Evolutionary conservation across 768 basidiomycete genomes (phyloP).

Genomic region (Leccinum incarnatum): DNA sequence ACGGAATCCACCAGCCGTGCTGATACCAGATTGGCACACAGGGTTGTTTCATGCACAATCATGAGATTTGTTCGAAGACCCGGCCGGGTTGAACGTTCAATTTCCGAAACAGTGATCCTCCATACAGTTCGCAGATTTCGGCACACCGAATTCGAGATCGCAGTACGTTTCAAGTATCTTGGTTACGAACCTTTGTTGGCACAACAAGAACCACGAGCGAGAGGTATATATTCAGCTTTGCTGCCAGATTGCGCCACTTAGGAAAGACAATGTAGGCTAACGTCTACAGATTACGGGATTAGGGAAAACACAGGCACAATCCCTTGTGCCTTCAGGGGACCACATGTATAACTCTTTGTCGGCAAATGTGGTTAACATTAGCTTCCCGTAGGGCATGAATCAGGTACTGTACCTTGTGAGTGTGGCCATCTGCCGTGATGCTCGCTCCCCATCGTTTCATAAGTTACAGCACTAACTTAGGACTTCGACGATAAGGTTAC

Average conservation of each 20-base stretch:
- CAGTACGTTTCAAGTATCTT: constrained; percentile 53
- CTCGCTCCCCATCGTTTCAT: not conserved
- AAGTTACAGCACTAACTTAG: not conserved
- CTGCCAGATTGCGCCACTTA: not conserved
- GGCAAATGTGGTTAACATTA: not conserved
- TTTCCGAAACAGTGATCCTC: constrained; percentile 46
- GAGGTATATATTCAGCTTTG: constrained; percentile 32
- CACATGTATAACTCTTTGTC: constrained; percentile 31
- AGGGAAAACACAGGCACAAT: constrained; percentile 38
- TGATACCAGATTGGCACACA: not conserved
- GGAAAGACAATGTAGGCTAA: not conserved
- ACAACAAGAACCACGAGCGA: constrained; percentile 46
- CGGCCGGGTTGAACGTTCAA: constrained; percentile 33
- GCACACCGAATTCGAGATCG: constrained; percentile 57
- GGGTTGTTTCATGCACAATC: constrained; percentile 21
- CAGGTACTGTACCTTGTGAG: constrained; percentile 34
- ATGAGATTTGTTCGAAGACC: constrained; percentile 42
- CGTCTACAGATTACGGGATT: not conserved
- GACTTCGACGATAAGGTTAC: constrained; percentile 37
- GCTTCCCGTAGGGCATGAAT: constrained; percentile 39
- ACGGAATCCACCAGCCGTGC: constrained; percentile 30
- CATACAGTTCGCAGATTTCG: constrained; percentile 56
- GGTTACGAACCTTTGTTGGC: constrained; percentile 44
- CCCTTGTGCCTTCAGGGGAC: constrained; percentile 47
- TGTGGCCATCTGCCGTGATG: constrained; percentile 43